Conservation (phyloP, 768 basidiomycete genomes). For the Russula sp. region DNA sequence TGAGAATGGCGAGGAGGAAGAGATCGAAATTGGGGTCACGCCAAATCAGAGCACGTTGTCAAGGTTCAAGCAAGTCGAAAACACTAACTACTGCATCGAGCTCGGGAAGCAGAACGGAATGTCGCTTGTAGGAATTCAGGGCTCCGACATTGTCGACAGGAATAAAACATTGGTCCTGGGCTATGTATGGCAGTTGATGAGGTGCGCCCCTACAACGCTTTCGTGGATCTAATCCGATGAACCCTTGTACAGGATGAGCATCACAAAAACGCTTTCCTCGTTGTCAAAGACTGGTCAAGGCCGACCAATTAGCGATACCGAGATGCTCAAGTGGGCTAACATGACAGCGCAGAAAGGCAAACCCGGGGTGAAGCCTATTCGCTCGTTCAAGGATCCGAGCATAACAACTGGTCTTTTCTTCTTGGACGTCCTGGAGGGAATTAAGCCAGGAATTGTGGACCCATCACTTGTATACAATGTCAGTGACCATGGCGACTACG, state of each 20-base stretch:
- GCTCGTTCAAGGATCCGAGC: conserved; percentile 92
- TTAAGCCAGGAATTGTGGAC: conserved; percentile 94
- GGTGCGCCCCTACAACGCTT: conserved; percentile 40
- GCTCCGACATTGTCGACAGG: conserved; percentile 96
- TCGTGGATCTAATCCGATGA: background rate
- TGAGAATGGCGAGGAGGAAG: conserved; percentile 57
- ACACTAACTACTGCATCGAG: conserved; percentile 94
- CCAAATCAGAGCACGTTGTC: conserved; percentile 83
- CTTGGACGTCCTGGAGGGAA: conserved; percentile 84
- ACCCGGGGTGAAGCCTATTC: conserved; percentile 53
- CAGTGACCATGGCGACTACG: conserved; percentile 58
- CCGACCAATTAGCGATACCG: conserved; percentile 80
- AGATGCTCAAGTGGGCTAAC: conserved; percentile 97
- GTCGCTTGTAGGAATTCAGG: conserved; percentile 96
- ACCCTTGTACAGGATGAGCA: conserved; percentile 56
- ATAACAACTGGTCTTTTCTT: conserved; percentile 89
- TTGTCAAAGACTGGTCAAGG: conserved; percentile 66
- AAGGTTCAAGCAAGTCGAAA: conserved; percentile 96
- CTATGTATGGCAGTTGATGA: conserved; percentile 97
- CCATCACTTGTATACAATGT: conserved; percentile 70
- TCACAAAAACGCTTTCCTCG: conserved; percentile 80
- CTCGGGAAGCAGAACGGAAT: conserved; percentile 89
- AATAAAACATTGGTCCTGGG: conserved; percentile 88
- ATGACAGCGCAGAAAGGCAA: conserved; percentile 72
- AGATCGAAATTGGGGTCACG: conserved; percentile 75